These are phyloP conservation scores for Aspergillus haitiensis DNA, from an alignment of 495 filamentous ascomycete species.

Conservation along the genomic window DNA sequence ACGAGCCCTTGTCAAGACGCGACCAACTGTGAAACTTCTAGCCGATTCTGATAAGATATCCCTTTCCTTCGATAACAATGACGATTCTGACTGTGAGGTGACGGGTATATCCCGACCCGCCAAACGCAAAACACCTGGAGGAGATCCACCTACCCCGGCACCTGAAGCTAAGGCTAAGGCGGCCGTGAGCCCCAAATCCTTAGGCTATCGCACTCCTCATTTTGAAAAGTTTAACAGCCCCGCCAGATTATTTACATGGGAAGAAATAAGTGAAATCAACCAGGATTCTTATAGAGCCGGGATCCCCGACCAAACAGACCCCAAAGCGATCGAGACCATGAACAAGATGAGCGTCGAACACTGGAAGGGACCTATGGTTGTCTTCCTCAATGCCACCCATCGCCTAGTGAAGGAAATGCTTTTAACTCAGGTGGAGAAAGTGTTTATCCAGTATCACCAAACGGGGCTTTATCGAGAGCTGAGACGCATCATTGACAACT, in stretches of 20 bases:
- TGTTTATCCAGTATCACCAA: constrained; percentile 38
- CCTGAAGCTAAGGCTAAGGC: neutral
- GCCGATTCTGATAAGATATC: constrained; percentile 10
- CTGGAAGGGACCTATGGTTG: constrained; percentile 36
- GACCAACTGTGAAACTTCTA: constrained; percentile 34
- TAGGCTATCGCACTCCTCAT: constrained; percentile 17
- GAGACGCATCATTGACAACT: constrained; percentile 28
- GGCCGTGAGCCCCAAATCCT: neutral
- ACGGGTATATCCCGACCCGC: constrained; percentile 3
- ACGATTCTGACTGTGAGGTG: constrained; percentile 36
- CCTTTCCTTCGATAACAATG: constrained; percentile 1
- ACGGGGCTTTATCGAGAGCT: constrained; percentile 40
- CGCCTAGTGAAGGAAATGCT: constrained; percentile 34
- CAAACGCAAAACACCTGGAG: constrained; percentile 26
- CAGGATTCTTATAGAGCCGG: constrained; percentile 40
- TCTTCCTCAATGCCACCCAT: constrained; percentile 34
- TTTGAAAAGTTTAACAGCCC: constrained; percentile 24
- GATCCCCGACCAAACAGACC: constrained; percentile 42
- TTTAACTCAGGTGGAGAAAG: constrained; percentile 30
- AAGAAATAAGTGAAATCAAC: constrained; percentile 36
- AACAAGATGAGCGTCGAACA: constrained; percentile 40
- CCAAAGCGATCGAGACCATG: constrained; percentile 43
- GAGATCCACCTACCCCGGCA: neutral
- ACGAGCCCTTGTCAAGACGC: constrained; percentile 32
- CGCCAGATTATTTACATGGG: constrained; percentile 30